phyloP scores from a whole-genome alignment of 495 filamentous ascomycete genomes.

The Amphirosellinia nigrospora region DNA sequence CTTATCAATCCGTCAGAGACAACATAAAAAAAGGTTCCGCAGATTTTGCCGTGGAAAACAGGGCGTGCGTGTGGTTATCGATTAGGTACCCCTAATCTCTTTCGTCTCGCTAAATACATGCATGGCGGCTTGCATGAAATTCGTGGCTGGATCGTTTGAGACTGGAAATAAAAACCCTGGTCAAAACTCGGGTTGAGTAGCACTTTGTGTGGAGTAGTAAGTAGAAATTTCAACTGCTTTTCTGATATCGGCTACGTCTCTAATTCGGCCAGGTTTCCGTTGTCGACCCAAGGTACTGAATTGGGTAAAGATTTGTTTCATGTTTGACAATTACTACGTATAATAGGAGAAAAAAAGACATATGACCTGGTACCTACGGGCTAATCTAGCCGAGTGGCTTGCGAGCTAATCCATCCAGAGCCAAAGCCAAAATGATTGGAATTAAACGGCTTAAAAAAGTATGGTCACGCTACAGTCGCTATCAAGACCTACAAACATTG shows the following conservation, averaged over 20 bases:
- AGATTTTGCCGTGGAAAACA: background rate
- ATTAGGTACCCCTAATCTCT: slow-evolving; percentile 12
- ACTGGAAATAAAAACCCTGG: slow-evolving; percentile 13
- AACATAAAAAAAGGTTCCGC: background rate
- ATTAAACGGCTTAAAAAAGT: background rate
- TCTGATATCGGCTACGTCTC: slow-evolving; percentile 9
- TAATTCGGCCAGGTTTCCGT: background rate
- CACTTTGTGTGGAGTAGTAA: slow-evolving; percentile 15
- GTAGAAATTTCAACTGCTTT: background rate
- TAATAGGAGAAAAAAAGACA: background rate
- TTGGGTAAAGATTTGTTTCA: background rate
- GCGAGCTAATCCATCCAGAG: background rate
- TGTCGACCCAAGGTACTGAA: background rate
- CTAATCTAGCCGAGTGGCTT: slow-evolving; percentile 12
- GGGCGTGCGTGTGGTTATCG: slow-evolving; percentile 1
- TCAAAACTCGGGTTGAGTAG: slow-evolving; percentile 5
- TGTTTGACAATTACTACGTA: slow-evolving; percentile 2
- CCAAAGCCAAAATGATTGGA: background rate
- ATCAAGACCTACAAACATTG: no score
- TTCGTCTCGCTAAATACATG: background rate
- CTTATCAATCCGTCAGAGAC: background rate
- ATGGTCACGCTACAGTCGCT: background rate
- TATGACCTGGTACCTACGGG: background rate
- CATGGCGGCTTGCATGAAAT: slow-evolving; percentile 17
- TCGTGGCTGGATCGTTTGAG: slow-evolving; percentile 3